phyloP scores from a whole-genome alignment of 2,329 filamentous ascomycete genomes.

The Xylaria sp. region DNA sequence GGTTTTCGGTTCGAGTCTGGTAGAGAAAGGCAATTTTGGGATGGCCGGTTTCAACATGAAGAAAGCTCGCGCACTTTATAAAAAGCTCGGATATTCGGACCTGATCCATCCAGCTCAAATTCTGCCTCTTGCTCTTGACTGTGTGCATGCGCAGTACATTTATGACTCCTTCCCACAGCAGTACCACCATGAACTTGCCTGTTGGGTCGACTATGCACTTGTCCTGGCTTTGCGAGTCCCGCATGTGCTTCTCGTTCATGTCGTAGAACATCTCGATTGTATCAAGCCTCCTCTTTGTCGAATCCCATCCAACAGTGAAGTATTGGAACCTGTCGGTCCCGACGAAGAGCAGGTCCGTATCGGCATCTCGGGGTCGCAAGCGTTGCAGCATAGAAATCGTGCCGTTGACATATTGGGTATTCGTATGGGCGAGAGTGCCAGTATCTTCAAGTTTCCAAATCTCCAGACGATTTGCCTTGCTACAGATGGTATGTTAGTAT shows the following conservation, averaged over 20 bases:
- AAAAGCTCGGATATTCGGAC: conserved; percentile 68
- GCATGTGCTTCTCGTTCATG: conserved; percentile 67
- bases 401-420: conserved; percentile 81
- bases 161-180: conserved; percentile 69
- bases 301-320: conserved; percentile 88
- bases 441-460: conserved; percentile 79
- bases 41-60: conserved; percentile 67
- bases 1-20: conserved; percentile 62
- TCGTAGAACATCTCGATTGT: conserved; percentile 64
- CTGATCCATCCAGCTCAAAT: conserved; percentile 63
- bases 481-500: conserved; percentile 54
- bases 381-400: conserved; percentile 86
- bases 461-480: conserved; percentile 86
- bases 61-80: conserved; percentile 66
- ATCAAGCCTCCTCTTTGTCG: conserved; percentile 60
- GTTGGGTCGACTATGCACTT: conserved; percentile 86
- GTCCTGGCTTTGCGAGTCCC: conserved; percentile 85
- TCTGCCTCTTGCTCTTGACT: conserved; percentile 57
- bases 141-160: conserved; percentile 63
- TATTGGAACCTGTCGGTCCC: conserved; percentile 91
- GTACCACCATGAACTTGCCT: conserved; percentile 67
- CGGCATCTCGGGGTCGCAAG: conserved; percentile 77
- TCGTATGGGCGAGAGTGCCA: conserved; percentile 65
- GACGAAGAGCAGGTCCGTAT: conserved; percentile 87
- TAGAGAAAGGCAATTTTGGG: conserved; percentile 69